A percentile compares a stretch with the other conserved stretches of the same genome.
These are phyloP conservation scores for Nemania diffusa DNA, from an alignment of 2,329 filamentous ascomycete species.

Conservation along the genomic window DNA sequence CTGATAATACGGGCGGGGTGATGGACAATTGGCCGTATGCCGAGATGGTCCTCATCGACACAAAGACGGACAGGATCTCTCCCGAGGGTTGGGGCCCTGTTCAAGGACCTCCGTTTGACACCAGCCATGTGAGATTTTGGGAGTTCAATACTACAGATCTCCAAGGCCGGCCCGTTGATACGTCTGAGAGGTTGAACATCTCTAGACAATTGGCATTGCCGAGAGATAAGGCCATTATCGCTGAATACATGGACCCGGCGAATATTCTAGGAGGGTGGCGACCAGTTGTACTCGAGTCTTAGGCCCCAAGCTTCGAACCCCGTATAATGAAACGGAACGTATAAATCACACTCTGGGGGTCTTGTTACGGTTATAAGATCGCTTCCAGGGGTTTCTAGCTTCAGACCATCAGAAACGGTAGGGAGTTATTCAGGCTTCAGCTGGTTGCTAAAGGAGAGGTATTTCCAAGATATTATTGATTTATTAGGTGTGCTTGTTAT, in stretches of 20 bases:
- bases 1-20: constrained; percentile 29
- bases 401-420: too few relatives aligned
- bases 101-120: constrained; percentile 30
- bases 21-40: constrained; percentile 36
- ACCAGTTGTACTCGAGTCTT: constrained; percentile 15
- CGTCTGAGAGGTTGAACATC: constrained; percentile 24
- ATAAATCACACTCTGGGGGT: too few relatives aligned
- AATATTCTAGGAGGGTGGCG: constrained; percentile 31
- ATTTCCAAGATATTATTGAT: too few relatives aligned
- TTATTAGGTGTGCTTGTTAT: too few relatives aligned
- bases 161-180: constrained; percentile 15
- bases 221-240: constrained; percentile 11
- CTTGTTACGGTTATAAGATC: too few relatives aligned
- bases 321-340: background rate
- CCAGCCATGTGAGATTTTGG: constrained; percentile 27
- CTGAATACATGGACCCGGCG: constrained; percentile 13
- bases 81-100: constrained; percentile 32
- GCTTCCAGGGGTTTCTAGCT: too few relatives aligned
- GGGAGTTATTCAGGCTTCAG: too few relatives aligned
- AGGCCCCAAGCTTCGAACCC: background rate
- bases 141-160: constrained; percentile 33
- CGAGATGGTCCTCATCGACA: constrained; percentile 31
- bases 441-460: too few relatives aligned
- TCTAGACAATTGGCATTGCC: constrained; percentile 25
- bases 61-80: constrained; percentile 23